Evolutionary conservation across 2,329 filamentous ascomycete genomes (phyloP), one percentile per base, ranked within the genome.

Genomic region (Alternaria novae-zelandiae): DNA sequence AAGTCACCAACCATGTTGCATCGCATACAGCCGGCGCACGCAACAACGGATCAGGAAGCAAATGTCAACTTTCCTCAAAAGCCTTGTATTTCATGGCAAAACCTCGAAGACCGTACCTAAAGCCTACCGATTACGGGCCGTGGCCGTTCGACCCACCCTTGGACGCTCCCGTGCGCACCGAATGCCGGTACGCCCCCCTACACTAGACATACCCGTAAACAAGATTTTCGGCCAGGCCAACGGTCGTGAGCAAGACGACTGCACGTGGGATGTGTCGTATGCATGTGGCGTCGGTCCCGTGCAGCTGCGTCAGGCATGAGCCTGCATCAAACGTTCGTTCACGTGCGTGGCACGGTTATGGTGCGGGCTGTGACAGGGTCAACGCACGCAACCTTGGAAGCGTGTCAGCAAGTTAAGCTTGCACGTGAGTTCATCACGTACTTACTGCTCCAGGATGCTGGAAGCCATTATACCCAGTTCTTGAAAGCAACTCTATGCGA

Each of bases 121-220:
- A 54, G 26, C 43, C 59, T 47, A 65, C 68, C 68, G 64, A 59
- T 59, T 26, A 59, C 70, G 68, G 69, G 66, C 68, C 69, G 69
- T 46, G 60, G 61, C 69, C 65, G 68, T 55, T 68, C 23, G n/a
- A 61, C 20, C 50, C 44, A 61, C 64, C 57, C 62, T 59, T 64
- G 56, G 57, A 59, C 54, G 44, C 8, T 62, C 60, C 63, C 66
- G 67, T 59, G 63, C 55, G 61, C 56, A 53, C 56, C 66, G 64
- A 61, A 17, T 23, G 36, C 51, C 59, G 63, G 45, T 58, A 65
- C 57, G 50, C 47, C 54, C 57, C 57, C 59, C 53, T 59, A 53
- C 47, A 20, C 53, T 50, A 36, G 30, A 41, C 36, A 15, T n/a
- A 23, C 20, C 28, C 17, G 17, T 17, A 36, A 51, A 51, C 28